Evolutionary conservation across 441 rosid genomes (phyloP), one percentile per base, ranked within the genome.

Genomic region (Erodium texanum): DNA sequence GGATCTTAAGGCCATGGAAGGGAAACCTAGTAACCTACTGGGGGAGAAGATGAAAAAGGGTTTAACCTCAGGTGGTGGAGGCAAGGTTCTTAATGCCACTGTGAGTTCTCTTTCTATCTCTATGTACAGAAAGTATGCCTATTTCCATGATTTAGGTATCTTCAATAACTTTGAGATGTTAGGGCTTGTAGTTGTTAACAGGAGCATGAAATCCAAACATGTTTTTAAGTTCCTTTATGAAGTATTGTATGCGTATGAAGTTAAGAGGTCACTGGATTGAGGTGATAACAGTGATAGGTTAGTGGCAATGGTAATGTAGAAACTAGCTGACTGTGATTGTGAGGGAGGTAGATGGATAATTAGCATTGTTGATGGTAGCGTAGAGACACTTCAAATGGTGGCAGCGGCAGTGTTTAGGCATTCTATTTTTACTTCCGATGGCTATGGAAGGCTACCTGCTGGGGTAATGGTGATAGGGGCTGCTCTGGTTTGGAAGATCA

Each of bases 331-430:
- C 58, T 50, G 58, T 18, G 23, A 5, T 52, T 52, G 59, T 18
- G 59, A 52, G 59, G 59, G 59, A 14, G 59, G 59, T 52, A 18
- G 59, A 52, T 16, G 59, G 59, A 52, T 52, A 52, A 18, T 16
- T 52, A 52, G 59, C 59, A 52, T 8, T 52, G 59, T 52, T 52
- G 59, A n/a, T 52, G 20, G 59, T 52, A 19, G 22, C 18, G 18
- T 19, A 16, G 59, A 5, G 59, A 9, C 23, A n/a, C 20, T 52
- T 16, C 59, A 6, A 16, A 50, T 50, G 14, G 59, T 18, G 0
- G 59, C 59, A 52, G 4, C 16, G 18, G 15, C 56, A 48, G 6
- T 50, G 58, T 50, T 14, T 50, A 14, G 20, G 58, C 58, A 50
- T 16, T 50, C 58, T 14, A 3, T n/a, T 15, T n/a, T n/a, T 50